Conservation (phyloP, 257 asterid genomes). For the Mitragyna speciosa region DNA sequence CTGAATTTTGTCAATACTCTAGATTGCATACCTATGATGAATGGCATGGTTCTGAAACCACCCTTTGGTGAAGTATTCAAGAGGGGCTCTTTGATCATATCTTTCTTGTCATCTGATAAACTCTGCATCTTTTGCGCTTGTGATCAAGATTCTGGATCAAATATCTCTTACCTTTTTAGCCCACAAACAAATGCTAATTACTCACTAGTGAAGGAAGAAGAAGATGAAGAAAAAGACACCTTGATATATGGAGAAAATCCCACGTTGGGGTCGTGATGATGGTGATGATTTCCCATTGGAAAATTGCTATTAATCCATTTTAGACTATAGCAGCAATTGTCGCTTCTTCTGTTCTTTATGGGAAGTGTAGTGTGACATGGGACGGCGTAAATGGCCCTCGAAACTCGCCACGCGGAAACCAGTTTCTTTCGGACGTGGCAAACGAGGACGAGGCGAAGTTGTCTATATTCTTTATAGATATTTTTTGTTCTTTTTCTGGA, state of each 20-base stretch:
- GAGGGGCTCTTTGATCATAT: constrained; percentile 10
- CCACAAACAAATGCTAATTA: not conserved
- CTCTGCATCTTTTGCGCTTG: constrained; percentile 4
- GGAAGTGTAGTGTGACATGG: not conserved
- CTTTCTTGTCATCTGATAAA: constrained; percentile 1
- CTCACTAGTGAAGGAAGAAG: too few species aligned
- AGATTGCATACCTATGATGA: constrained; percentile 50
- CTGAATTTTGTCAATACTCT: not conserved
- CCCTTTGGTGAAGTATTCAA: constrained; percentile 38
- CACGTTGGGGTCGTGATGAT: too few species aligned
- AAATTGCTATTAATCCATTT: too few species aligned
- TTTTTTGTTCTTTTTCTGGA: not conserved
- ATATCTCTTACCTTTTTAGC: not conserved
- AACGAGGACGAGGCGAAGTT: not conserved
- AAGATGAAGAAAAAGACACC: not conserved
- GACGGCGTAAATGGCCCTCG: not conserved
- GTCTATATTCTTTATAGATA: too few species aligned
- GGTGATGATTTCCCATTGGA: too few species aligned
- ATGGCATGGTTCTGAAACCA: constrained; percentile 67
- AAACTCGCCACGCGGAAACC: not conserved
- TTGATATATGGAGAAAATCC: not conserved
- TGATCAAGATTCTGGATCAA: not conserved
- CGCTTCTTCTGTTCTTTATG: too few species aligned
- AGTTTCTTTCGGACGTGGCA: not conserved
- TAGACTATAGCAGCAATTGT: too few species aligned